Conservation (phyloP, 352 stramenopile species). For the Phytophthora lateralis region DNA sequence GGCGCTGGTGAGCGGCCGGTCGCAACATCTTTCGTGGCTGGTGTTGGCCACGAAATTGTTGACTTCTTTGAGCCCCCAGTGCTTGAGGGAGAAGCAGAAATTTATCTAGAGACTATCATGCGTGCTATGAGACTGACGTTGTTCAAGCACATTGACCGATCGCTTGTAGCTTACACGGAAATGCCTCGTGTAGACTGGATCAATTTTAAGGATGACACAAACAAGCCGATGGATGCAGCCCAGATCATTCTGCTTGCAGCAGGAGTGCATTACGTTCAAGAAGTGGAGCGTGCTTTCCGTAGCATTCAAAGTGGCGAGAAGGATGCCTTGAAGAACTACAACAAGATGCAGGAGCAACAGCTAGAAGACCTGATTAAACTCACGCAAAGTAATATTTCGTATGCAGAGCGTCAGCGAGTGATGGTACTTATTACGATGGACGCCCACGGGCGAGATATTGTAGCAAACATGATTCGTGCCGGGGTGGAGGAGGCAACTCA, state of each 20-base stretch:
- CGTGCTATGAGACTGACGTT: constrained; percentile 94
- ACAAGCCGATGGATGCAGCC: constrained; percentile 92
- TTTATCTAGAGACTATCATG: constrained; percentile 97
- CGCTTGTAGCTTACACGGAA: constrained; percentile 89
- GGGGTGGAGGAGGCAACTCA: constrained; percentile 82
- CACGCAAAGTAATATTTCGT: constrained; percentile 92
- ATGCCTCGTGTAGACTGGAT: constrained; percentile 96
- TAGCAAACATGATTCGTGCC: constrained; percentile 94
- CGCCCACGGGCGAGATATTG: constrained; percentile 93
- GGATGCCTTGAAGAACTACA: constrained; percentile 91
- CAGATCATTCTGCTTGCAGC: constrained; percentile 95
- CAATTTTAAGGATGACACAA: constrained; percentile 91
- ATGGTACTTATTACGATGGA: constrained; percentile 98
- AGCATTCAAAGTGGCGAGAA: constrained; percentile 79
- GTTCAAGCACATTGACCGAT: constrained; percentile 94
- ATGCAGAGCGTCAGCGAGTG: constrained; percentile 92
- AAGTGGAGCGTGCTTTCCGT: constrained; percentile 90
- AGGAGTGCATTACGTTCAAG: constrained; percentile 93
- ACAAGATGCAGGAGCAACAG: constrained; percentile 92
- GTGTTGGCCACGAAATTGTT: constrained; percentile 94
- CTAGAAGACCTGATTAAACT: constrained; percentile 94
- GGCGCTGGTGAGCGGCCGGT: constrained; percentile 67
- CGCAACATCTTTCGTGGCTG: constrained; percentile 92
- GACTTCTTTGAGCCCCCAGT: constrained; percentile 92
- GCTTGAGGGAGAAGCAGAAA: constrained; percentile 96